Evolutionary conservation across 2,329 filamentous ascomycete species (phyloP).

Genomic region (Pleomassaria siparia): DNA sequence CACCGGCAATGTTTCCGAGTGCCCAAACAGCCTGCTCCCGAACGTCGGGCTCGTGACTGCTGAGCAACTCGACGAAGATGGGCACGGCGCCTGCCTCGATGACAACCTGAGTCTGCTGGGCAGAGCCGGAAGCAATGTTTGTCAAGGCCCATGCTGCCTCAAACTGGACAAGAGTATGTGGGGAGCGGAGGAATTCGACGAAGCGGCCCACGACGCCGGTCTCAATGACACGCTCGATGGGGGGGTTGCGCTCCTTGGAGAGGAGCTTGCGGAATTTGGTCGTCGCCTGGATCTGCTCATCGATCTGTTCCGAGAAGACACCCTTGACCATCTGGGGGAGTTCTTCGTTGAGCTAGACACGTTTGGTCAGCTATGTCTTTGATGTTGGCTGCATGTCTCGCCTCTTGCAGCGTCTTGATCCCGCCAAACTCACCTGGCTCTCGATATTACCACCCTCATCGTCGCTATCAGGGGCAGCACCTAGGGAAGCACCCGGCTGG

Average conservation of each 20-base stretch:
- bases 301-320: slow-evolving; percentile 98
- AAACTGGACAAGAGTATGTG: slow-evolving; percentile 97
- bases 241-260: slow-evolving; percentile 98
- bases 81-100: slow-evolving; percentile 97
- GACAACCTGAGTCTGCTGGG: slow-evolving; percentile 96
- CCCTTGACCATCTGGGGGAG: slow-evolving; percentile 97
- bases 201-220: slow-evolving; percentile 97
- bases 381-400: background rate
- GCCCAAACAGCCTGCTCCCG: slow-evolving; percentile 98
- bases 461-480: slow-evolving; percentile 91
- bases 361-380: slow-evolving; percentile 8
- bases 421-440: slow-evolving; percentile 74
- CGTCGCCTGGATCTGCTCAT: slow-evolving; percentile 93
- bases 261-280: slow-evolving; percentile 98
- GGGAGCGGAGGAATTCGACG: slow-evolving; percentile 96
- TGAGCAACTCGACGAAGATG: slow-evolving; percentile 95
- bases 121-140: slow-evolving; percentile 98
- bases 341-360: slow-evolving; percentile 83
- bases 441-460: slow-evolving; percentile 95
- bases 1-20: slow-evolving; percentile 96
- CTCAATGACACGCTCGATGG: slow-evolving; percentile 99
- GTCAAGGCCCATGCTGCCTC: slow-evolving; percentile 98
- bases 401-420: background rate
- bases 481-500: slow-evolving; percentile 76
- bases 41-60: slow-evolving; percentile 95